A percentile compares a stretch with the other conserved stretches of the same genome.
phyloP scores from a whole-genome alignment of 495 filamentous ascomycete species.

The Staphylotrichum tortipilum region DNA sequence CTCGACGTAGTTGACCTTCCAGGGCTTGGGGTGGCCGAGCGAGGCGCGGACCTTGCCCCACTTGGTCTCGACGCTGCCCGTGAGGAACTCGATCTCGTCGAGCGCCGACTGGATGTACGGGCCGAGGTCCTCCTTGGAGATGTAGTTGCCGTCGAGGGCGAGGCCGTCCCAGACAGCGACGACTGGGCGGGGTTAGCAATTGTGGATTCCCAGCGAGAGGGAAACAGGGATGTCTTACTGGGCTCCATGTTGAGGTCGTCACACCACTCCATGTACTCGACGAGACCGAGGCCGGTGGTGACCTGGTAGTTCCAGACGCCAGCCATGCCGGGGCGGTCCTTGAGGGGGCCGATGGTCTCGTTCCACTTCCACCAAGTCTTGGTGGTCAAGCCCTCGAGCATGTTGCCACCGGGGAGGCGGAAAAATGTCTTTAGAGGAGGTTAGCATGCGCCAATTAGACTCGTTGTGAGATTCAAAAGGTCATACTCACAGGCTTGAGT shows the following conservation, averaged over 20 bases:
- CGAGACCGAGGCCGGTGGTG: conserved; percentile 52
- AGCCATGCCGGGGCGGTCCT: conserved; percentile 52
- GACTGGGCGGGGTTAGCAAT: background rate
- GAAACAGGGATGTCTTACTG: background rate
- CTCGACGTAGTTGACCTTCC: conserved; percentile 50
- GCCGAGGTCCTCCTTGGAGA: conserved; percentile 30
- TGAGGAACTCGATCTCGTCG: conserved; percentile 59
- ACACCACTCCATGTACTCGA: conserved; percentile 59
- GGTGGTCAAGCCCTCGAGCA: conserved; percentile 49
- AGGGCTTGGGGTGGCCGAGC: conserved; percentile 51
- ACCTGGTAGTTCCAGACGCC: conserved; percentile 55
- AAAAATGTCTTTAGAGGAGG: conserved; percentile 34
- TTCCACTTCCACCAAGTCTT: conserved; percentile 58
- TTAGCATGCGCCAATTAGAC: background rate
- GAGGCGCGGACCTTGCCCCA: conserved; percentile 50
- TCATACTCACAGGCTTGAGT: conserved; percentile 31
- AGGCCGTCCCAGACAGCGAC: conserved; percentile 51
- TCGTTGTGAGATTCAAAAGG: too few relatives aligned
- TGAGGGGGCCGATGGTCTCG: conserved; percentile 55
- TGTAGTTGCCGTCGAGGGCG: conserved; percentile 45
- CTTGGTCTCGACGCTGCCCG: conserved; percentile 41
- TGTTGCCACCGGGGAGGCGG: conserved; percentile 60
- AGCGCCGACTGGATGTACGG: conserved; percentile 51
- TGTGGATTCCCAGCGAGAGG: background rate
- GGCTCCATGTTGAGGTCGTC: conserved; percentile 51